Conservation (phyloP, 345 rosid species). For the Crucihimalaya himalaica region DNA sequence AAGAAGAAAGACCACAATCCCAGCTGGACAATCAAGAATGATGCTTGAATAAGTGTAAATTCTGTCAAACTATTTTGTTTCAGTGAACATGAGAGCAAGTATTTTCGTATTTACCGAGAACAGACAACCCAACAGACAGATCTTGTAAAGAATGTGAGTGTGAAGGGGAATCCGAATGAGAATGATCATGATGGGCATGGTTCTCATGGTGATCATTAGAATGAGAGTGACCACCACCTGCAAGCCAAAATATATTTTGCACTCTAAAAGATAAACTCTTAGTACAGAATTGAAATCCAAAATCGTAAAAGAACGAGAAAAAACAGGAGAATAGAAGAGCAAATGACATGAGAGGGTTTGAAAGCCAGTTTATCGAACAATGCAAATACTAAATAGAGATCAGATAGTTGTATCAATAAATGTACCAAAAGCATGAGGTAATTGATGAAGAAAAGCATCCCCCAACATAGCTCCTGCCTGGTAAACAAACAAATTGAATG, state of each 20-base stretch:
- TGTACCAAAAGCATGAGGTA: slow-evolving; percentile 98
- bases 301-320: background rate
- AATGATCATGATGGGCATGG: slow-evolving; percentile 52
- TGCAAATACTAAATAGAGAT: background rate
- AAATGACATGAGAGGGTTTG: background rate
- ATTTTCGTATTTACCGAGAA: slow-evolving; percentile 60
- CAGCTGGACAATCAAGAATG: slow-evolving; percentile 62
- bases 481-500: slow-evolving; percentile 27
- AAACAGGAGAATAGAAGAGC: background rate
- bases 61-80: background rate
- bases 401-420: background rate
- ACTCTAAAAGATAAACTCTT: background rate
- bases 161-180: slow-evolving; percentile 50
- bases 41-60: slow-evolving; percentile 26
- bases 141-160: slow-evolving; percentile 77
- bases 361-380: background rate
- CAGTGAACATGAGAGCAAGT: background rate
- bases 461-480: slow-evolving; percentile 99
- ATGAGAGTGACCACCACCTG: slow-evolving; percentile 89
- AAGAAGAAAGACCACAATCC: slow-evolving; percentile 88
- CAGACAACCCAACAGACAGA: slow-evolving; percentile 83
- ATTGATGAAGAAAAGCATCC: slow-evolving; percentile 98
- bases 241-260: slow-evolving; percentile 18
- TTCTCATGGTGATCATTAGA: slow-evolving; percentile 60
- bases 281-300: background rate